phyloP scores from a whole-genome alignment of 495 filamentous ascomycete genomes.

The Bacidia gigantensis region DNA sequence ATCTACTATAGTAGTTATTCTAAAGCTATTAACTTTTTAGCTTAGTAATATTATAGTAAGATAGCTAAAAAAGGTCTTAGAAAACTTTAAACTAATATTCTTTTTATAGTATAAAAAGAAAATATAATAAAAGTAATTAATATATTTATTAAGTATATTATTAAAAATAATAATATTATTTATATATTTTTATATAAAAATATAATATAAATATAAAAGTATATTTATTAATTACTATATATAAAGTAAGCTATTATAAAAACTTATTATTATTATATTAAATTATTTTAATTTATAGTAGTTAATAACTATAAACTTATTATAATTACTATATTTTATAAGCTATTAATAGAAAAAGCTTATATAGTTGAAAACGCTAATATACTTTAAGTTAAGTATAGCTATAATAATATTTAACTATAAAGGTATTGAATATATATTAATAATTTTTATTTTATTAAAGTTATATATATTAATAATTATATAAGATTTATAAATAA shows the following conservation, averaged over 20 bases:
- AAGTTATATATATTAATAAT: conserved; percentile 9
- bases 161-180: conserved; percentile 7
- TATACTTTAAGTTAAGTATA: conserved; percentile 6
- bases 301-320: conserved; percentile 6
- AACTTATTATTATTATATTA: conserved; percentile 4
- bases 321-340: background rate
- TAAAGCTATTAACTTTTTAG: conserved; percentile 4
- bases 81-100: background rate
- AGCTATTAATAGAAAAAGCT: conserved; percentile 9
- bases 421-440: conserved; percentile 5
- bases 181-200: conserved; percentile 1
- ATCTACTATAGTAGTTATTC: background rate
- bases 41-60: background rate
- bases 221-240: conserved; percentile 3
- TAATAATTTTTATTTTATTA: conserved; percentile 1
- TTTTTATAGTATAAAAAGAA: background rate
- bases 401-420: conserved; percentile 5
- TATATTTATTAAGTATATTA: conserved; percentile 1
- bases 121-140: background rate
- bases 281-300: background rate
- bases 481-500: background rate
- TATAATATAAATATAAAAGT: background rate
- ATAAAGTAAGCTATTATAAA: conserved; percentile 2
- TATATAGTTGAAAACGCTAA: conserved; percentile 1
- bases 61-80: conserved; percentile 5